Evolutionary conservation across 176 grass and related monocot species (phyloP).

Genomic region (Aegilops umbellulata): DNA sequence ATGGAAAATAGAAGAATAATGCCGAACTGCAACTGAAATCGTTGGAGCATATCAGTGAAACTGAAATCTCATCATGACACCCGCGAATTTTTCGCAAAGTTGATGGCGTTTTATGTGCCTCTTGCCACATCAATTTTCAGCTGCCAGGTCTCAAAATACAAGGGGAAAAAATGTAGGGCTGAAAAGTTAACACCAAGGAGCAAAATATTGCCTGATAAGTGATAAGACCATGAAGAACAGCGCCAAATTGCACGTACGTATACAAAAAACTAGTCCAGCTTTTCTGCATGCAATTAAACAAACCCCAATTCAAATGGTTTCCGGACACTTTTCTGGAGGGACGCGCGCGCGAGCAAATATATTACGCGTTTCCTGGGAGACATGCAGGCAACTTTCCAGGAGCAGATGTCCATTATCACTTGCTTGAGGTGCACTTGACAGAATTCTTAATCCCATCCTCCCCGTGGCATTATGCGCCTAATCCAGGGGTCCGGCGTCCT

Average conservation of each 20-base stretch:
- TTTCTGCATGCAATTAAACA: not conserved
- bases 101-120: not conserved
- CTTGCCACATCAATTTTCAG: not conserved
- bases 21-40: no score
- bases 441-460: conserved; percentile 34
- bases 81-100: not conserved
- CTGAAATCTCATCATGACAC: no score
- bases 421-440: conserved; percentile 23
- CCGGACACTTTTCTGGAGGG: conserved; percentile 16
- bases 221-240: not conserved
- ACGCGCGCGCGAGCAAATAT: conserved; percentile 2
- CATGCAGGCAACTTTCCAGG: conserved; percentile 40
- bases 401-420: not conserved
- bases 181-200: not conserved
- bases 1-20: no score
- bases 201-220: not conserved
- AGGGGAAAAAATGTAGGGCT: not conserved
- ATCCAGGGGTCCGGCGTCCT: conserved; percentile 40
- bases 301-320: not conserved
- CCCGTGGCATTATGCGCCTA: conserved; percentile 34
- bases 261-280: not conserved
- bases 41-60: no score
- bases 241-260: no score
- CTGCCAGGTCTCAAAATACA: not conserved
- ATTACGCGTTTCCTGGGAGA: conserved; percentile 37